Percentiles rank a stretch among this genome's conserved stretches.
phyloP scores from a whole-genome alignment of 345 rosid genomes.

The Pugionium cornutum region DNA sequence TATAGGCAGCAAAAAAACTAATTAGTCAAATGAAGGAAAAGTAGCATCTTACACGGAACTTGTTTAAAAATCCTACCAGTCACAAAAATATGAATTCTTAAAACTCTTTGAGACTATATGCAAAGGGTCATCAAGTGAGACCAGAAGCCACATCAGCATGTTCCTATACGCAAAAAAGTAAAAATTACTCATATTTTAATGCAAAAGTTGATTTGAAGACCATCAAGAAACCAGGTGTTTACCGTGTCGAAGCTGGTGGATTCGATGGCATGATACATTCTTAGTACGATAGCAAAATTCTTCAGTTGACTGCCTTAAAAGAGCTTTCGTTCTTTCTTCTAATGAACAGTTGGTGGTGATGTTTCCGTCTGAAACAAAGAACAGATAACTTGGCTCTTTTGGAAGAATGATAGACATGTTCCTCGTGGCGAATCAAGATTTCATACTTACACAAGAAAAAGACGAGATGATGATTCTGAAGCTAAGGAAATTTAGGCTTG shows the following conservation, averaged over 20 bases:
- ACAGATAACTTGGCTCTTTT: neutral
- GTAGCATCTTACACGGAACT: neutral
- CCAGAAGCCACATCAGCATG: slow-evolving; percentile 24
- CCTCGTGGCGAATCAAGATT: neutral
- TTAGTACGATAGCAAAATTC: slow-evolving; percentile 13
- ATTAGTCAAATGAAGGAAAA: slow-evolving; percentile 4
- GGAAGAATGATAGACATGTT: slow-evolving; percentile 15
- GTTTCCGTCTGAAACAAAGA: slow-evolving; percentile 24
- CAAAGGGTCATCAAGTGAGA: slow-evolving; percentile 16
- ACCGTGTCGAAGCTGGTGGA: slow-evolving; percentile 20
- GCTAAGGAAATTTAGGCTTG: slow-evolving; percentile 47
- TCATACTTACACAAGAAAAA: slow-evolving; percentile 29
- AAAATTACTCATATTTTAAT: neutral
- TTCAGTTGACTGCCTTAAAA: neutral
- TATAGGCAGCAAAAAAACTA: neutral
- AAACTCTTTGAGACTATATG: slow-evolving; percentile 15
- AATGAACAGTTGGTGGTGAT: neutral
- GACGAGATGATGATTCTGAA: slow-evolving; percentile 18
- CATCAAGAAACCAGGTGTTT: slow-evolving; percentile 14
- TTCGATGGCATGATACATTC: slow-evolving; percentile 3
- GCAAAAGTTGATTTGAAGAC: neutral
- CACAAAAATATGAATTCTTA: neutral
- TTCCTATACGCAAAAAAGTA: slow-evolving; percentile 7
- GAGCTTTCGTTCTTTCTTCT: slow-evolving; percentile 17
- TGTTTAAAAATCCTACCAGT: slow-evolving; percentile 7